Percentiles rank a stretch among this genome's conserved stretches.
Evolutionary conservation across 2,329 filamentous ascomycete species (phyloP).

Genomic region (Cytospora schulzeri): DNA sequence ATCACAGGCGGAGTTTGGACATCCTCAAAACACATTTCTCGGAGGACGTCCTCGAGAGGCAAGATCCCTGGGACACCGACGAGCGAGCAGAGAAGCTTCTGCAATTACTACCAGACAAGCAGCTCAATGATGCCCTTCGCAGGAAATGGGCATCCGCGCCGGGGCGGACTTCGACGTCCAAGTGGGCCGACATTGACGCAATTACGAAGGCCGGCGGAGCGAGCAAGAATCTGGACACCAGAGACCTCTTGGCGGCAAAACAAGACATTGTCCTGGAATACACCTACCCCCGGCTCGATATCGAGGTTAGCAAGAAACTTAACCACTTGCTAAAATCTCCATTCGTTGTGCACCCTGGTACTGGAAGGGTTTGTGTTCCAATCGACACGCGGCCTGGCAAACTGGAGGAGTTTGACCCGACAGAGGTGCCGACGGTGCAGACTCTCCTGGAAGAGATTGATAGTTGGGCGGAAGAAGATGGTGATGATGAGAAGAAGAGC

Average conservation of each 20-base stretch:
- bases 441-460: conserved; percentile 84
- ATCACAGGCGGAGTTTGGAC: conserved; percentile 73
- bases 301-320: conserved; percentile 94
- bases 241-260: conserved; percentile 81
- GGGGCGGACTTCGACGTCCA: conserved; percentile 72
- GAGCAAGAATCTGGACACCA: conserved; percentile 71
- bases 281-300: conserved; percentile 94
- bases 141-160: conserved; percentile 91
- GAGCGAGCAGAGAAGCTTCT: conserved; percentile 78
- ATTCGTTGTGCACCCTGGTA: conserved; percentile 94
- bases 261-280: conserved; percentile 97
- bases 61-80: conserved; percentile 79
- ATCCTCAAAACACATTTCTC: conserved; percentile 85
- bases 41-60: conserved; percentile 75
- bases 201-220: conserved; percentile 74
- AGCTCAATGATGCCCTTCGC: conserved; percentile 74
- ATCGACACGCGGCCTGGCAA: conserved; percentile 67
- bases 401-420: conserved; percentile 83
- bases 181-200: conserved; percentile 93
- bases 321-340: conserved; percentile 98
- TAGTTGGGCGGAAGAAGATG: conserved; percentile 62
- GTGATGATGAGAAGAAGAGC: conserved; percentile 41
- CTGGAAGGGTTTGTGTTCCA: conserved; percentile 91
- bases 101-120: conserved; percentile 78
- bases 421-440: conserved; percentile 86